A percentile compares a stretch with the other conserved stretches of the same genome.
These are phyloP conservation scores for Voacanga thouarsii DNA, from an alignment of 257 asterid genomes.

Conservation along the genomic window DNA sequence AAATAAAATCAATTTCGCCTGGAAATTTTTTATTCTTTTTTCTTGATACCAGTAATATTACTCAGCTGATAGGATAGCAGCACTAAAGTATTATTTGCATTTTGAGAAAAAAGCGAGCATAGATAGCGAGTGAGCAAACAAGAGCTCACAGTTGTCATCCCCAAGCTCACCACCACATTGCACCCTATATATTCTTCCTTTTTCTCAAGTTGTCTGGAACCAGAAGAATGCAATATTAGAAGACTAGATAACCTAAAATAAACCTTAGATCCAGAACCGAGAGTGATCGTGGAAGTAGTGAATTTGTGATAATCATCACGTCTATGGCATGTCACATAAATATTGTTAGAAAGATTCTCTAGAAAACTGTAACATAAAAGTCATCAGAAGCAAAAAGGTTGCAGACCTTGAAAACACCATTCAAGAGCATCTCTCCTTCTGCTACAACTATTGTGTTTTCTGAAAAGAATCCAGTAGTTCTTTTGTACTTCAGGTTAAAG, in stretches of 20 bases:
- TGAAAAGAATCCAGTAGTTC: constrained; percentile 82
- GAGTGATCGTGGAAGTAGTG: neutral
- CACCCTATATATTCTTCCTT: neutral
- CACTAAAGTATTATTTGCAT: neutral
- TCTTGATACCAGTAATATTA: neutral
- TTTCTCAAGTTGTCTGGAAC: neutral
- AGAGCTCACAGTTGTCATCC: neutral
- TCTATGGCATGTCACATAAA: neutral
- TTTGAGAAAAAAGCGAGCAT: neutral
- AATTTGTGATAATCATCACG: neutral
- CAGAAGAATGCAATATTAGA: neutral
- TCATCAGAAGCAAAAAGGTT: neutral
- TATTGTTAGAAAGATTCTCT: neutral
- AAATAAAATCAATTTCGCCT: neutral
- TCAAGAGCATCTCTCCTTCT: constrained; percentile 91
- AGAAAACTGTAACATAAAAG: neutral
- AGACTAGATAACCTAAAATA: neutral
- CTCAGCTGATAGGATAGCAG: neutral
- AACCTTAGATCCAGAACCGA: neutral
- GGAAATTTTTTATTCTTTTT: neutral
- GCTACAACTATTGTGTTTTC: constrained; percentile 91
- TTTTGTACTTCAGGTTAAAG: constrained; percentile 71
- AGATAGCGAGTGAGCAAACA: neutral
- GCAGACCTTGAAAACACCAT: constrained; percentile 78
- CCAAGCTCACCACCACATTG: neutral